Base-by-base conservation (phyloP, 805 yeast species). In the Yarrowia sp. region DNA sequence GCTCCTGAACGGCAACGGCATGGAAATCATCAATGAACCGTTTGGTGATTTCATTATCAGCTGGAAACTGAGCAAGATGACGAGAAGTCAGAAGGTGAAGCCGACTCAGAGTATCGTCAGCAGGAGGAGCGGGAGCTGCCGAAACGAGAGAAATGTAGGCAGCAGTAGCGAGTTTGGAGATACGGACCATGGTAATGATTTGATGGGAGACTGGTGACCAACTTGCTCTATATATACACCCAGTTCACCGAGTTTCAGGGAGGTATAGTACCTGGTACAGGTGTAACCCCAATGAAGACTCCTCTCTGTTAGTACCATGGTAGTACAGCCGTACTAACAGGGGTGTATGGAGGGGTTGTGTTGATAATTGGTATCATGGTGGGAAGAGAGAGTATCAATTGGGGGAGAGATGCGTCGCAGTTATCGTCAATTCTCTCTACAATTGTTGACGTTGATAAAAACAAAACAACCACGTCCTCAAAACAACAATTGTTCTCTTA, bases 11-110 rank as follows among this genome's bases (percentile, higher is more conserved):
- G 9, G 54, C 54, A 7, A 48, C 54, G 12, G 38, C 38, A 17
- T 48, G 54, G 54, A 48, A 48, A 7, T 48, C 54, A 2, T 48
- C 54, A 3, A 48, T 30, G 26, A 48, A 48, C 24, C 54, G 54
- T 17, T 48, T 48, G 28, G 54, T 28, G 35, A 44, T 19, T 22
- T 48, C 24, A 26, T 12, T 22, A 12, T 48, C 54, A 19, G 33
- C n/a, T 14, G 51, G 51, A 17, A 44, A 26, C 22, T 11, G 22
- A 6, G 51, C 51, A 10, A 44, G 21, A 21, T 44, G 33, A 9
- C 35, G 51, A 28, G 51, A 44, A 11, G 51, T 44, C 12, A 44
- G 11, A 5, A 44, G 51, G 10, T 44, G 51, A 17, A 44, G 51
- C 10, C 22, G 51, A n/a, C 19, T 11, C 9, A 44, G 51, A 28